phyloP scores from a whole-genome alignment of 2,329 filamentous ascomycete species.

The Gyromitra esculenta region DNA sequence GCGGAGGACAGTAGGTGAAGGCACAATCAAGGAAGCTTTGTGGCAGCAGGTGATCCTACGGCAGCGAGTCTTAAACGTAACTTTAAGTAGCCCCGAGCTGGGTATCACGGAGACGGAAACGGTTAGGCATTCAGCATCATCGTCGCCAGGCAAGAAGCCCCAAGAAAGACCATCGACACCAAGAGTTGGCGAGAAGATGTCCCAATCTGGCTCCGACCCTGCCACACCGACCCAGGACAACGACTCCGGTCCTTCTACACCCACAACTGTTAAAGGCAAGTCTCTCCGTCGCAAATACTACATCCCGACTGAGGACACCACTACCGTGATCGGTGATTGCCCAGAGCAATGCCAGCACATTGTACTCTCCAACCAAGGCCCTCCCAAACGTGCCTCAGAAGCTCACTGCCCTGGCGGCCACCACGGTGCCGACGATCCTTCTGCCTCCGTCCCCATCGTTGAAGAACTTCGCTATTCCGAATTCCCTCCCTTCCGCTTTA shows the following conservation, averaged over 20 bases:
- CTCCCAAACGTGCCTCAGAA: slow-evolving; percentile 44
- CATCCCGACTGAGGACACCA: slow-evolving; percentile 56
- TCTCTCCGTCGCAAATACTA: slow-evolving; percentile 43
- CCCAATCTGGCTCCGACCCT: slow-evolving; percentile 46
- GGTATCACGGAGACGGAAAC: slow-evolving; percentile 62
- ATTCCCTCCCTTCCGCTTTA: slow-evolving; percentile 69
- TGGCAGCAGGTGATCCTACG: slow-evolving; percentile 69
- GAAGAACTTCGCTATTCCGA: slow-evolving; percentile 62
- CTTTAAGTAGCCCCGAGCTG: slow-evolving; percentile 66
- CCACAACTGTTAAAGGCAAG: slow-evolving; percentile 40
- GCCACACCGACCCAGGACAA: slow-evolving; percentile 42
- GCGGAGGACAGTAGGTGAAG: slow-evolving; percentile 67
- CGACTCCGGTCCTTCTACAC: slow-evolving; percentile 35
- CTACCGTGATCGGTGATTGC: slow-evolving; percentile 55
- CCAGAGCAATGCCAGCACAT: slow-evolving; percentile 52
- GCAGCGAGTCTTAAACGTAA: slow-evolving; percentile 67
- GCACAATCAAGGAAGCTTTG: slow-evolving; percentile 67
- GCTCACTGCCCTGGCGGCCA: slow-evolving; percentile 56
- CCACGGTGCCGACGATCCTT: slow-evolving; percentile 59
- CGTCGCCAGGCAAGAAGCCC: slow-evolving; percentile 46
- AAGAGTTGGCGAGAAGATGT: slow-evolving; percentile 53
- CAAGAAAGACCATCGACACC: slow-evolving; percentile 42
- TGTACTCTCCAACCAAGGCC: slow-evolving; percentile 47
- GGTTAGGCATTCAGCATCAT: slow-evolving; percentile 57
- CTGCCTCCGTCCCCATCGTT: slow-evolving; percentile 15